Base-by-base conservation (phyloP, 2,329 filamentous ascomycete genomes). In the Aspergillus luchuensis region DNA sequence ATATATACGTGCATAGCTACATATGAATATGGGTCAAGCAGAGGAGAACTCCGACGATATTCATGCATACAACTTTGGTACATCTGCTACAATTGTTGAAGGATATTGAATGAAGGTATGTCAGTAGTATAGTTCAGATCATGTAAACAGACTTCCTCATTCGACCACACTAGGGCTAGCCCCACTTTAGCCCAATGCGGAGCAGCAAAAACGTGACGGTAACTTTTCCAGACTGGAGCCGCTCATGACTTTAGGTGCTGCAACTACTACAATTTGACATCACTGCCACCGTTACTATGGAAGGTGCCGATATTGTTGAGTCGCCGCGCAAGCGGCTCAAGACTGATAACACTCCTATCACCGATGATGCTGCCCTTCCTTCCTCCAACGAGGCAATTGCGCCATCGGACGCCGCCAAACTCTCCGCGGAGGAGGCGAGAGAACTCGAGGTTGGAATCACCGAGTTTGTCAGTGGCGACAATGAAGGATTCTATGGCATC, bases 401-500 rank as follows among this genome's bases (percentile, higher is more conserved):
- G 36, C 58, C 54, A 52, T 43, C 61, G 28, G 60, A 50, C 8
- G 52, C 52, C 11, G 56, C 61, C n/a, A 56, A 48, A 30, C 19
- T 57, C 48, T 47, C 63, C 17, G 54, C 63, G 7, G 59, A 63
- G 23, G 71, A 77, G 66, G 70, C 67, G 21, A 81, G 76, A 62
- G 80, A 82, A 67, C 62, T 68, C 8, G 74, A 80, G 61, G 82
- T 84, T 57, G 89, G 89, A 28, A 91, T 91, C 65, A 85, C 84
- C 8, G 81, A 85, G 65, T 90, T 85, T 72, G 84, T 89, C 15
- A 85, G 82, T 49, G 76, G 81, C 1, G 74, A 82, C n/a, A 80
- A 83, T 33, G 75, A 80, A 58, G 85, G 87, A 1, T 91, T 91
- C 66, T 75, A 78, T 13, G 89, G 88, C 17, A 79, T 88, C 13